Evolutionary conservation across 2,329 filamentous ascomycete genomes (phyloP), one percentile per base, ranked within the genome.

Genomic region (Ophiocordyceps camponoti-saundersi): DNA sequence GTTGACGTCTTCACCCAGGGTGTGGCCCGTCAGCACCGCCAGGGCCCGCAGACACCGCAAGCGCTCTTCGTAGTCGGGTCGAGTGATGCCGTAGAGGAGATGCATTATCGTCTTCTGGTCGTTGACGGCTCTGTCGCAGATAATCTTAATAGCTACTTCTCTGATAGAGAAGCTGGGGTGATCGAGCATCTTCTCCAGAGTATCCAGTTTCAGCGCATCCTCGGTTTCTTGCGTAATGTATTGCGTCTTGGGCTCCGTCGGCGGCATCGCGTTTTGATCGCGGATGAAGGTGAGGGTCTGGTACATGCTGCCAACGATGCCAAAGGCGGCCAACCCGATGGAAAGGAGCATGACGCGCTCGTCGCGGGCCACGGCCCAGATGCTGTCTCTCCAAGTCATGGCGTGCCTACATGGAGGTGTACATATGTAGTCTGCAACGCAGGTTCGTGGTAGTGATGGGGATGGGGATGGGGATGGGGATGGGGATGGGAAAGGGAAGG

Each of bases 191-290:
- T 77, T 82, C 46, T 79, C 69, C 11, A 89, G 67, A 0, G 84
- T 88, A 41, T 72, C 69, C 12, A 79, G 57, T 48, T 79, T 75
- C 41, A 88, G 68, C 2, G 81, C 75, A 57, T 87, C 82, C 56
- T 88, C 82, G 2, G 81, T 85, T 22, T 82, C 78, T 59, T 87
- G 80, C 15, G 79, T 83, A 52, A 86, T 83, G 59, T 85, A 84
- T 53, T 81, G 76, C 45, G 82, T 76, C 58, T 82, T 80, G 34
- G 78, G 78, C 49, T 79, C 75, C 36, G 68, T 58, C 34, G 77
- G 73, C 49, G 77, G 77, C 56, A 92, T 75, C 60, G 80, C 73
- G 52, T 81, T 81, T 46, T 80, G 70, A 54, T 78, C 69, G 52
- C 79, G 73, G 53, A 81, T 76, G 47, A 72, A 64, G 48, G 67